These are phyloP conservation scores for Camellia japonica DNA, from an alignment of 148 eudicot genomes.

Conservation along the genomic window DNA sequence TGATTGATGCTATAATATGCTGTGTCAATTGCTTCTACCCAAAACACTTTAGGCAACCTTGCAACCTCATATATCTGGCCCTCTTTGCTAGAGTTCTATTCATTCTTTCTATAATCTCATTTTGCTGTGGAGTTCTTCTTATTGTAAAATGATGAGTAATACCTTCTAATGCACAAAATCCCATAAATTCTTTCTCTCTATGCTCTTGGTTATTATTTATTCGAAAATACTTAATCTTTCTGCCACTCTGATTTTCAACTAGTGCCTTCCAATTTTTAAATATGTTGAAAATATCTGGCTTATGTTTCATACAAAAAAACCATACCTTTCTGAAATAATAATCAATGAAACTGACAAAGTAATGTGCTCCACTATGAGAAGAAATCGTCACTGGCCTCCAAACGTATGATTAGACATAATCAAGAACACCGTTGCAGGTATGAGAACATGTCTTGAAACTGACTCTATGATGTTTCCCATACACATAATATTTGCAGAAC, in stretches of 20 bases:
- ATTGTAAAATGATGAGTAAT: background rate
- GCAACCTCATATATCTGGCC: background rate
- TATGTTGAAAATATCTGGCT: background rate
- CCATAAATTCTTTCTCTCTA: background rate
- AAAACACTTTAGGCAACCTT: background rate
- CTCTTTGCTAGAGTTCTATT: background rate
- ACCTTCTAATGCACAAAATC: background rate
- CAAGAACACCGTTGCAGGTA: too few species aligned
- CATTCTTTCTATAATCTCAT: background rate
- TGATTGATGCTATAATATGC: background rate
- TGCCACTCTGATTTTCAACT: background rate
- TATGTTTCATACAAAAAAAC: background rate
- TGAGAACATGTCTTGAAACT: too few species aligned
- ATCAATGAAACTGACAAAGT: too few species aligned
- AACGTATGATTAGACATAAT: too few species aligned
- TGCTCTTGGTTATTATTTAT: background rate
- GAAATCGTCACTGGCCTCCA: too few species aligned
- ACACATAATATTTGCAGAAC: too few species aligned
- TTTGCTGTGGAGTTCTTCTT: background rate
- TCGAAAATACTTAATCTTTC: background rate
- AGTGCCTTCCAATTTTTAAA: background rate
- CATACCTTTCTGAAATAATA: too few species aligned
- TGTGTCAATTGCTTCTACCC: background rate
- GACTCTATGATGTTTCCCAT: too few species aligned
- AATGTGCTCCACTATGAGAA: too few species aligned